These are phyloP conservation scores for Scheffersomyces ergatensis DNA, from an alignment of 805 yeast genomes.

Conservation along the genomic window DNA sequence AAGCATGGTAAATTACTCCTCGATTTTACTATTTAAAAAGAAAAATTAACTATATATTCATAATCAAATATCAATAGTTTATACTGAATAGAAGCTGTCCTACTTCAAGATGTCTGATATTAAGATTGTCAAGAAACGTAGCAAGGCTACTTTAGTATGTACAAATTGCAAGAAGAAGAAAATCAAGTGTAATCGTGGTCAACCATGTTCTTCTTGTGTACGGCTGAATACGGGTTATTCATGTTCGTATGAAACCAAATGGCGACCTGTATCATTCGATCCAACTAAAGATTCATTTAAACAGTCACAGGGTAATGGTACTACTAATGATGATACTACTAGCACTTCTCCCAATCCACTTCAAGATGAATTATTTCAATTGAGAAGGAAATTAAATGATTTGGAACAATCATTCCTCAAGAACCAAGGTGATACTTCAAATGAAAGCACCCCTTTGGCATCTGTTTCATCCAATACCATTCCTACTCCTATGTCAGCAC, in stretches of 20 bases:
- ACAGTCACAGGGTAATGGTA: background rate
- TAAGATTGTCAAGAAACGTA: constrained; percentile 1
- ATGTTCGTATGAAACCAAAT: background rate
- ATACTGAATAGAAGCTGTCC: too few relatives aligned
- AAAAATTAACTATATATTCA: too few relatives aligned
- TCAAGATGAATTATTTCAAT: background rate
- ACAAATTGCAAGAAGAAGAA: constrained; percentile 4
- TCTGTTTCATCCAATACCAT: background rate
- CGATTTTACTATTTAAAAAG: too few relatives aligned
- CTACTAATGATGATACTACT: background rate
- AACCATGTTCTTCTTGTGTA: constrained; percentile 4
- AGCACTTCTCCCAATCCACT: background rate
- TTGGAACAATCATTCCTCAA: background rate
- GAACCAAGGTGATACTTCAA: background rate
- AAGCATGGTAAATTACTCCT: too few relatives aligned
- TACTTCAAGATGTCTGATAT: background rate
- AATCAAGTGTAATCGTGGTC: constrained; percentile 5
- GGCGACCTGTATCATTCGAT: background rate
- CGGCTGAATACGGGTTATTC: constrained; percentile 2
- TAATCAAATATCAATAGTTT: too few relatives aligned
- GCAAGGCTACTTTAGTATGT: constrained; percentile 4
- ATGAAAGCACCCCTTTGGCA: background rate
- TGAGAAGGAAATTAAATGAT: background rate
- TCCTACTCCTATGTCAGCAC: background rate
- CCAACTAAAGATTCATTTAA: background rate